Base-by-base conservation (phyloP, 495 filamentous ascomycete genomes). In the Hypoxylon intermedium region DNA sequence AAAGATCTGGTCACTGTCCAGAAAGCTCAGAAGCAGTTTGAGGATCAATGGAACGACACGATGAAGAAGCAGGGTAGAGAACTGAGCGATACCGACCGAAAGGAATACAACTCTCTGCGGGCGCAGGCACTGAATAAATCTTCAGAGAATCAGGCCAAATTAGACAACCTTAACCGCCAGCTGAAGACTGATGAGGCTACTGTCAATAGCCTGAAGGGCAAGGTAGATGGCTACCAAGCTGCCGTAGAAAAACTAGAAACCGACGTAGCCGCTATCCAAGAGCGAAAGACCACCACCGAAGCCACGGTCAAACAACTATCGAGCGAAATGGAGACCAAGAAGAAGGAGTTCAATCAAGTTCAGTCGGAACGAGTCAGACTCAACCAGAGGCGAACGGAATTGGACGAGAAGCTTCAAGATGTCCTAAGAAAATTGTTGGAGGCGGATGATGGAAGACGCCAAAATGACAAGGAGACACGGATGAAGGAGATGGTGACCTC, bases 11-110 rank as follows among this genome's bases (percentile, higher is more conserved):
- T 79, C 9, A 83, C 83, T n/a, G 89, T 98, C 6, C 86, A 96
- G 72, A 98, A 95, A 69, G 92, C 92, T 0, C 91, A 95, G 70
- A 83, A 87, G 43, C 87, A 90, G 59, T 98, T 94, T 82, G 92
- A 97, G 71, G 82, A 83, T 9, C 89, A 97, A 58, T 94, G 90
- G 84, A 82, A 85, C 51, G 90, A 93, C 67, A 82, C 84, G 5
- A 82, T 91, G 53, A 92, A 89, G 77, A 89, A 92, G 64, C 85
- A 92, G 65, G 94, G 94, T 47, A 88, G 86, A 51, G 90, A 93
- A 63, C 76, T 98, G 37, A 93, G 86, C 67, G 89, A 93, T 59
- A 82, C 83, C 7, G 94, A 99, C 72, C 80, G 92, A 44, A 91
- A 93, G 65, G 90, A 96, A 72, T 97, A 97, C 75, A 91, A 90